Evolutionary conservation across 2,329 filamentous ascomycete genomes (phyloP).

Genomic region (Colletotrichum acutatum): DNA sequence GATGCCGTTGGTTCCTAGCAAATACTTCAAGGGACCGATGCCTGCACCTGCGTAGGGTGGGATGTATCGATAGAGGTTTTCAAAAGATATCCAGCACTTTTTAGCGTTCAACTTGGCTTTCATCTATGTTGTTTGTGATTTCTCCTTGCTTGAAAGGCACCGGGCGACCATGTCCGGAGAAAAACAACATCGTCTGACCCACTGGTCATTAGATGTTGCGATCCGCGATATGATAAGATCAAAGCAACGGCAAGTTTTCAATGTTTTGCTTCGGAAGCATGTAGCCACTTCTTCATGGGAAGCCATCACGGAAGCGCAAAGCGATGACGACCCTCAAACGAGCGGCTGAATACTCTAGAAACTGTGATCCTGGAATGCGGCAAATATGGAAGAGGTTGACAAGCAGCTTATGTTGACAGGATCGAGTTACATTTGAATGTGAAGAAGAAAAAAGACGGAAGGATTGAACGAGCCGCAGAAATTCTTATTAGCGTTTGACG

Average conservation of each 20-base stretch:
- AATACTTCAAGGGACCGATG: slow-evolving; percentile 72
- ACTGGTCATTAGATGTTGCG: neutral
- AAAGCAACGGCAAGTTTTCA: slow-evolving; percentile 4
- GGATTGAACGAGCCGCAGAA: slow-evolving; percentile 18
- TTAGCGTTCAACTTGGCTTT: neutral
- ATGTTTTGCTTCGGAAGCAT: neutral
- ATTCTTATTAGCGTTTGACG: slow-evolving; percentile 15
- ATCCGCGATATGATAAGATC: neutral
- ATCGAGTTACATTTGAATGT: slow-evolving; percentile 34
- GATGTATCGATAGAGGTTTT: slow-evolving; percentile 28
- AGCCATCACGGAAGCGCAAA: slow-evolving; percentile 49
- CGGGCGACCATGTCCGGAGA: neutral
- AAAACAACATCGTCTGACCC: neutral
- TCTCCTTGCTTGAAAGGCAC: neutral
- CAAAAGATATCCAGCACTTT: slow-evolving; percentile 21
- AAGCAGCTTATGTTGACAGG: slow-evolving; percentile 31
- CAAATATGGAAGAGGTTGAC: slow-evolving; percentile 24
- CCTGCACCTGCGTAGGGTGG: slow-evolving; percentile 31
- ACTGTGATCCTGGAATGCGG: slow-evolving; percentile 28
- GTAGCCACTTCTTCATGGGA: slow-evolving; percentile 47
- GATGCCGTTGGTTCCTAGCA: slow-evolving; percentile 88
- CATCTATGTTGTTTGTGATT: neutral
- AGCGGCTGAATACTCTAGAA: slow-evolving; percentile 36
- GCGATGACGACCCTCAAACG: slow-evolving; percentile 53
- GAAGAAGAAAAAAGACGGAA: neutral